Evolutionary conservation across 495 filamentous ascomycete genomes (phyloP).

Genomic region (Aspergillus cristatus): DNA sequence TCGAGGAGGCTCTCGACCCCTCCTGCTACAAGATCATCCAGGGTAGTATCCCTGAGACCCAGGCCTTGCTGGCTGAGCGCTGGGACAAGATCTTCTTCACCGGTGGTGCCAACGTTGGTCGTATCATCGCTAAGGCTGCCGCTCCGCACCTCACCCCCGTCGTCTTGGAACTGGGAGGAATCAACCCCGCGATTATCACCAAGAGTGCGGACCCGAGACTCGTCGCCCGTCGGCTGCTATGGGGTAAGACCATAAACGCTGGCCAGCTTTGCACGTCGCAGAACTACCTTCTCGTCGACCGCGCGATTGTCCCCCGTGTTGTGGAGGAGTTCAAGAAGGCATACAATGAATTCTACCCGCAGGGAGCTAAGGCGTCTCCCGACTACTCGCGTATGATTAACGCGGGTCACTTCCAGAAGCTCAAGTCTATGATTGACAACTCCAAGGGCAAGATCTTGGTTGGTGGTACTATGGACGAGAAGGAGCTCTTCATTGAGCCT

Average conservation of each 20-base stretch:
- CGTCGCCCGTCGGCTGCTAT: conserved; percentile 76
- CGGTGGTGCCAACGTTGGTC: conserved; percentile 65
- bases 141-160: conserved; percentile 88
- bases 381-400: conserved; percentile 79
- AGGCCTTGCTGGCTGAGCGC: conserved; percentile 71
- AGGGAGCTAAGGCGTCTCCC: conserved; percentile 61
- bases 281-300: conserved; percentile 81
- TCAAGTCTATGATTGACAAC: conserved; percentile 80
- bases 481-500: conserved; percentile 72
- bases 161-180: conserved; percentile 78
- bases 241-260: conserved; percentile 77
- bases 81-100: conserved; percentile 99
- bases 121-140: conserved; percentile 83
- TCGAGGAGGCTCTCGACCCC: conserved; percentile 65
- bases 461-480: conserved; percentile 73
- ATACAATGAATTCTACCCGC: conserved; percentile 73
- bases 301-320: conserved; percentile 58
- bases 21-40: conserved; percentile 72
- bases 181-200: conserved; percentile 83
- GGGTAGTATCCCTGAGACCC: conserved; percentile 70
- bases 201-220: conserved; percentile 69
- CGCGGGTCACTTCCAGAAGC: conserved; percentile 62
- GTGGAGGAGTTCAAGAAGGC: conserved; percentile 63
- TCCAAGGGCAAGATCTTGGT: conserved; percentile 76
- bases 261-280: conserved; percentile 86